Percentiles rank a stretch among this genome's conserved stretches.
These are phyloP conservation scores for Saccharum spontaneum DNA, from an alignment of 176 grass and related monocot genomes.

Conservation along the genomic window DNA sequence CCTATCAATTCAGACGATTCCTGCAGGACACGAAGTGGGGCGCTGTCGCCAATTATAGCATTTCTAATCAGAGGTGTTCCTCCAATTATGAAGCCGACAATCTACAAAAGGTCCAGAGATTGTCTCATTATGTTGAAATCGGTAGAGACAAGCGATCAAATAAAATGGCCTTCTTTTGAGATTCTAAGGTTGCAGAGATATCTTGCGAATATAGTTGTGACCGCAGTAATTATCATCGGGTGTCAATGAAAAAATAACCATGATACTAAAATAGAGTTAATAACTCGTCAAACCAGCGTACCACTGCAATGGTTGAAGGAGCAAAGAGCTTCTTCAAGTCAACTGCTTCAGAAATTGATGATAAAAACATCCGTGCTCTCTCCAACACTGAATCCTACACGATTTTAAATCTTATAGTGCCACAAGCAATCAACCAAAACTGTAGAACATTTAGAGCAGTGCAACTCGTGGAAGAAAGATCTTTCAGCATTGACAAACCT, in stretches of 20 bases:
- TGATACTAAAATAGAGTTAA: not conserved
- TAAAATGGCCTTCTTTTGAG: not conserved
- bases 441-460: not conserved
- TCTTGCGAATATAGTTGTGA: not conserved
- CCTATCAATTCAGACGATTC: constrained; percentile 74
- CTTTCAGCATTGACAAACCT: constrained; percentile 31
- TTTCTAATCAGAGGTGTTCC: constrained; percentile 63
- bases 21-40: constrained; percentile 74
- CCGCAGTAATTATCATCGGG: not conserved
- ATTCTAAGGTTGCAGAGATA: too few relatives aligned
- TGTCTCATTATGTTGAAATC: not conserved
- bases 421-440: not conserved
- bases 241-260: not conserved
- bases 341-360: constrained; percentile 30
- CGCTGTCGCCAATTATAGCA: constrained; percentile 56
- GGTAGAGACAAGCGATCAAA: not conserved
- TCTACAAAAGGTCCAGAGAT: constrained; percentile 30
- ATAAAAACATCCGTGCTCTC: constrained; percentile 34
- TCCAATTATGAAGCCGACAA: constrained; percentile 74
- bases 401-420: not conserved
- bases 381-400: constrained; percentile 35
- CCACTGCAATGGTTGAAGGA: constrained; percentile 82
- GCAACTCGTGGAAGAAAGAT: not conserved
- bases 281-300: constrained; percentile 36
- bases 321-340: constrained; percentile 76